A percentile compares a stretch with the other conserved stretches of the same genome.
These are phyloP conservation scores for Pseudotsuga menziesii DNA, from an alignment of 75 land plant species.

Conservation along the genomic window DNA sequence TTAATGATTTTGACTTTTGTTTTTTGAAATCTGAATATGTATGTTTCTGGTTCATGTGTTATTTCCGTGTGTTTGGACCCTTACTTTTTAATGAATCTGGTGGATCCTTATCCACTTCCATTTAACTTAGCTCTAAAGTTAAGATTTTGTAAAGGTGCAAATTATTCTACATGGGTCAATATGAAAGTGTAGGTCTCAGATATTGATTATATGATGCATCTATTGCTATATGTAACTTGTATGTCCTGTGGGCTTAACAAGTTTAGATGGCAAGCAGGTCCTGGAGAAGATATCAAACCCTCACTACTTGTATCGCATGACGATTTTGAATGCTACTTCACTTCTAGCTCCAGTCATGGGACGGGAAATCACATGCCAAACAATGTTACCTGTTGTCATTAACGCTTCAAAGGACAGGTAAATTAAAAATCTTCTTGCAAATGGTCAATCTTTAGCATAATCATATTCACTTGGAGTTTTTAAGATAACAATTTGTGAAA, in stretches of 20 bases:
- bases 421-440: neutral
- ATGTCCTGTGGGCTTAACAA: too few relatives aligned
- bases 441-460: neutral
- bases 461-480: neutral
- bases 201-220: neutral
- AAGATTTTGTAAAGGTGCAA: too few relatives aligned
- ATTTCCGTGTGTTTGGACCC: too few relatives aligned
- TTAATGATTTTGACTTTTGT: neutral
- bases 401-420: slow-evolving; percentile 94
- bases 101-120: too few relatives aligned
- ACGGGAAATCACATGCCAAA: slow-evolving; percentile 83
- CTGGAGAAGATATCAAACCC: slow-evolving; percentile 85
- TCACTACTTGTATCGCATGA: slow-evolving; percentile 94
- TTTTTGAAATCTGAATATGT: too few relatives aligned
- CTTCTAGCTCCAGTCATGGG: slow-evolving; percentile 95
- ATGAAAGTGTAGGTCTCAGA: neutral
- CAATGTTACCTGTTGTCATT: slow-evolving; percentile 82
- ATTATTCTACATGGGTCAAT: too few relatives aligned
- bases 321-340: slow-evolving; percentile 76
- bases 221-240: neutral
- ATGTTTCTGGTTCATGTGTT: too few relatives aligned
- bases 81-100: too few relatives aligned
- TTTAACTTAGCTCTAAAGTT: too few relatives aligned
- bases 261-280: slow-evolving; percentile 43
- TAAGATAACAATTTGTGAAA: neutral